phyloP scores from a whole-genome alignment of 192 early-diverging fungal genomes.

The Glomus cerebriforme region DNA sequence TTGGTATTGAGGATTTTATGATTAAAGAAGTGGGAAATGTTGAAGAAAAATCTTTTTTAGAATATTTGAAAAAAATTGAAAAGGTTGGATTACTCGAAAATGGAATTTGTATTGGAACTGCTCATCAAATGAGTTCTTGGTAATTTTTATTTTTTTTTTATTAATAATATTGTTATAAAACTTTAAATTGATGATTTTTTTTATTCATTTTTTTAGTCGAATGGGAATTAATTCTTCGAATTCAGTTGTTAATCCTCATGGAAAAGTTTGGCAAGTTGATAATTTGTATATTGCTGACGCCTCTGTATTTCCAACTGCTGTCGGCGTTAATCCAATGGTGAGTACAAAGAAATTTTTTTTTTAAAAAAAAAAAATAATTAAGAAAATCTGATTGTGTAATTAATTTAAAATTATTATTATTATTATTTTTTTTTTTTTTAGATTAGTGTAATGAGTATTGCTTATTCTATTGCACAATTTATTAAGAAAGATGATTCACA shows the following conservation, averaged over 20 bases:
- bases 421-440: too few relatives aligned
- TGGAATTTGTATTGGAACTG: constrained; percentile 46
- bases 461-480: too few relatives aligned
- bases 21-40: constrained; percentile 32
- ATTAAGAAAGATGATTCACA: too few relatives aligned
- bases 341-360: too few relatives aligned
- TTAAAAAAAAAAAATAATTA: too few relatives aligned
- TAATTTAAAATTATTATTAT: too few relatives aligned
- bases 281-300: too few relatives aligned
- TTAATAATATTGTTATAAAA: not conserved
- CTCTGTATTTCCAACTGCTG: too few relatives aligned
- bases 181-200: not conserved
- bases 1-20: constrained; percentile 43
- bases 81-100: constrained; percentile 38
- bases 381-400: too few relatives aligned
- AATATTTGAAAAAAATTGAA: constrained; percentile 33
- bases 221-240: constrained; percentile 57
- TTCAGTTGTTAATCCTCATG: constrained; percentile 66
- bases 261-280: constrained; percentile 72
- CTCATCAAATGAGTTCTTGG: constrained; percentile 71
- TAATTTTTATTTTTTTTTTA: constrained; percentile 37
- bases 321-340: too few relatives aligned
- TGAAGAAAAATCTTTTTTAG: constrained; percentile 40
- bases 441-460: too few relatives aligned
- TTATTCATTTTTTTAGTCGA: constrained; percentile 43